Conservation (phyloP, 2,329 filamentous ascomycete species). For the Periconia sp. region DNA sequence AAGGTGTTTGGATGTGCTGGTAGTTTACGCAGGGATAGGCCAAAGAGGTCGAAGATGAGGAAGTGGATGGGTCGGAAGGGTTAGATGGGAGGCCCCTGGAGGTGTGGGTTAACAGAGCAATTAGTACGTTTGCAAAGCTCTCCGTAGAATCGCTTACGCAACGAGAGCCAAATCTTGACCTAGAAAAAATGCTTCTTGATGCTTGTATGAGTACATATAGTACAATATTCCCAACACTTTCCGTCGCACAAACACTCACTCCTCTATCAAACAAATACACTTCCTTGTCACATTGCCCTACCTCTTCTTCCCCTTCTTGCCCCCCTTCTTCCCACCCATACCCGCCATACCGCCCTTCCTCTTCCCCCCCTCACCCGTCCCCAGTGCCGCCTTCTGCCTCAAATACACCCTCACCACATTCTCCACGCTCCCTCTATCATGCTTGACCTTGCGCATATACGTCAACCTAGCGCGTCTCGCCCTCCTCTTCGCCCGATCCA, state of each 20-base stretch:
- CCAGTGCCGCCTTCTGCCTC: slow-evolving; percentile 45
- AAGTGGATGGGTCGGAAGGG: too few relatives aligned
- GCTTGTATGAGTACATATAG: slow-evolving; percentile 11
- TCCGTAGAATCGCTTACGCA: too few relatives aligned
- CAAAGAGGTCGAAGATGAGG: too few relatives aligned
- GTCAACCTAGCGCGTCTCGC: slow-evolving; percentile 86
- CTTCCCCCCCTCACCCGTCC: slow-evolving; percentile 38
- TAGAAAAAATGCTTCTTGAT: too few relatives aligned
- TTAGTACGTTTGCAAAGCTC: too few relatives aligned
- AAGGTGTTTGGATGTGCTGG: too few relatives aligned
- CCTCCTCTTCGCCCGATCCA: slow-evolving; percentile 83
- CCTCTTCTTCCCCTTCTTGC: slow-evolving; percentile 36
- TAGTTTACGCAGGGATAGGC: too few relatives aligned
- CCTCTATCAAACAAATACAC: not conserved
- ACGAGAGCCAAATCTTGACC: too few relatives aligned
- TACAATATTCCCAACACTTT: slow-evolving; percentile 7
- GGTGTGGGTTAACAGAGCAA: too few relatives aligned
- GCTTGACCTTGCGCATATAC: slow-evolving; percentile 72
- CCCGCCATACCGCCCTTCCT: slow-evolving; percentile 21
- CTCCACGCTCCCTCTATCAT: slow-evolving; percentile 47
- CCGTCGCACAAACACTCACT: not conserved
- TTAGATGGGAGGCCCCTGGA: too few relatives aligned
- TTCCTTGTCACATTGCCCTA: slow-evolving; percentile 12
- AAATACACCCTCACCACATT: slow-evolving; percentile 45
- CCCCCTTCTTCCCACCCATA: slow-evolving; percentile 29